A percentile compares a stretch with the other conserved stretches of the same genome.
Conservation (phyloP, 257 asterid species). For the Plectranthus barbatus region DNA sequence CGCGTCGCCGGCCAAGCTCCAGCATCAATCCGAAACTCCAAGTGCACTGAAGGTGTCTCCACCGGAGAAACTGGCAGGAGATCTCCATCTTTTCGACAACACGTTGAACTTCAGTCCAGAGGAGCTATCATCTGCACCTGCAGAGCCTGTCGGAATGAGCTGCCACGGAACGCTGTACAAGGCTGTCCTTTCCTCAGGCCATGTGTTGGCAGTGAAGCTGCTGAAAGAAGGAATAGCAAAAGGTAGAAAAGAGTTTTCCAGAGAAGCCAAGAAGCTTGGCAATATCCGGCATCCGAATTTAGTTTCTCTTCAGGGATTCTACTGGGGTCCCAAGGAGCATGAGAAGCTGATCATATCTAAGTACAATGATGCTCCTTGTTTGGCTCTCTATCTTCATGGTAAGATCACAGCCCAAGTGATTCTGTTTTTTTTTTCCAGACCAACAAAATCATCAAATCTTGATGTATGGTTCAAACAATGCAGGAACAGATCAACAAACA, state of each 20-base stretch:
- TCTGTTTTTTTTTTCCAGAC: not conserved
- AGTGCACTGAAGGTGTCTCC: conserved; percentile 54
- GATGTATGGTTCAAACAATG: conserved; percentile 6
- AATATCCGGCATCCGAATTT: conserved; percentile 59
- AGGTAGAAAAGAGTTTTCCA: conserved; percentile 61
- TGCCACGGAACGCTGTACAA: conserved; percentile 80
- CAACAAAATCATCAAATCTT: not conserved
- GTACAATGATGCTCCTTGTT: conserved; percentile 50
- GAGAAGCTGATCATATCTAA: conserved; percentile 71
- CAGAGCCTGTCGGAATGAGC: conserved; percentile 72
- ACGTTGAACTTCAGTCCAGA: conserved; percentile 62
- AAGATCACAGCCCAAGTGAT: not conserved
- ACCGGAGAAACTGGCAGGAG: conserved; percentile 81
- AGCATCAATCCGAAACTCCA: conserved; percentile 29
- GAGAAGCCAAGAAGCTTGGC: conserved; percentile 81
- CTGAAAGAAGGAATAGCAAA: conserved; percentile 74
- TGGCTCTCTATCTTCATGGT: conserved; percentile 70
- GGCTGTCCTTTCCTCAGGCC: conserved; percentile 57
- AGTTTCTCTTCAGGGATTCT: conserved; percentile 67
- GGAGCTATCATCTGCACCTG: conserved; percentile 79
- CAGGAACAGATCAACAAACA: conserved; percentile 43
- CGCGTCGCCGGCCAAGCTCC: conserved; percentile 28
- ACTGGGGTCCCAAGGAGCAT: conserved; percentile 88
- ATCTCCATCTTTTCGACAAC: conserved; percentile 55
- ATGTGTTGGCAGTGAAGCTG: conserved; percentile 68